Percentiles rank a stretch among this genome's conserved stretches.
phyloP scores from a whole-genome alignment of 768 basidiomycete genomes.

The Favolaschia claudopus region DNA sequence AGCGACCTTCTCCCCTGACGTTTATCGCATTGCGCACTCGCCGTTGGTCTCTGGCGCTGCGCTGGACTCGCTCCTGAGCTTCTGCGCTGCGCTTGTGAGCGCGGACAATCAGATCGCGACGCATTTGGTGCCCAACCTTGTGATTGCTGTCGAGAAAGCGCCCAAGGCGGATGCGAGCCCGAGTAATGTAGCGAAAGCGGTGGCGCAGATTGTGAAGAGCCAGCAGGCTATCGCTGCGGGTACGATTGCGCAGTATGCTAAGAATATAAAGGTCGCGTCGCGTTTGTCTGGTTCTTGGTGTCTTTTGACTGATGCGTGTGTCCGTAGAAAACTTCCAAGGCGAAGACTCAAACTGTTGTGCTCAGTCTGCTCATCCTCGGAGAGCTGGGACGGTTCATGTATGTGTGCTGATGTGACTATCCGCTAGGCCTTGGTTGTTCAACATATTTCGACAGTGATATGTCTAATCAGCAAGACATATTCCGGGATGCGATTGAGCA shows the following conservation, averaged over 20 bases:
- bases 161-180: constrained; percentile 63
- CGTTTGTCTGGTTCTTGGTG: not conserved
- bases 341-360: constrained; percentile 72
- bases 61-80: constrained; percentile 82
- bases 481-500: constrained; percentile 78
- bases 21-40: constrained; percentile 79
- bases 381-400: constrained; percentile 94
- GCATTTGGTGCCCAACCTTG: constrained; percentile 81
- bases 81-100: constrained; percentile 83
- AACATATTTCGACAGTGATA: constrained; percentile 65
- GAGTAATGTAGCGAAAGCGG: constrained; percentile 82
- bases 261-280: constrained; percentile 72
- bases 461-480: constrained; percentile 81
- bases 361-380: constrained; percentile 90
- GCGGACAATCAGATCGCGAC: constrained; percentile 86
- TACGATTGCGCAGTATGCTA: constrained; percentile 86
- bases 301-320: not conserved
- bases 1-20: constrained; percentile 66
- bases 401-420: constrained; percentile 35
- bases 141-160: constrained; percentile 69
- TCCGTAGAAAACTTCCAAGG: constrained; percentile 60
- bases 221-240: constrained; percentile 78
- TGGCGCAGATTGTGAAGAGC: constrained; percentile 83
- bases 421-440: constrained; percentile 6
- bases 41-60: constrained; percentile 79